phyloP scores from a whole-genome alignment of 768 basidiomycete genomes.

The Rhodosporidiobolus sp. region DNA sequence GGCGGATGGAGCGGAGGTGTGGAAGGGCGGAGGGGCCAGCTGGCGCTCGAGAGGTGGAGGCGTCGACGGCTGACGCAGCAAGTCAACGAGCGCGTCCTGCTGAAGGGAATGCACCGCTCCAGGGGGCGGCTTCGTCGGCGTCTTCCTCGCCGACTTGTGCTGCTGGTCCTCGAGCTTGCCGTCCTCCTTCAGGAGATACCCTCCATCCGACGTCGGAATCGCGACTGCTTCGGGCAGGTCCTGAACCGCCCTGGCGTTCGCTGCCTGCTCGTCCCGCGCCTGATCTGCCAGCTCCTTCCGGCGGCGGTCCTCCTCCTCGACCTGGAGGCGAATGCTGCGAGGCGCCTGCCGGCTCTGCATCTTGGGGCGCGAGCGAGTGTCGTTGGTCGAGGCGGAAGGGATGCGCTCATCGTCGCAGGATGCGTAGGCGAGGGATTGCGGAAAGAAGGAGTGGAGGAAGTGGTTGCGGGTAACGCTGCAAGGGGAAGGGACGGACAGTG shows the following conservation, averaged over 20 bases:
- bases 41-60: slow-evolving; percentile 15
- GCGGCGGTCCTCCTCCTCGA: slow-evolving; percentile 29
- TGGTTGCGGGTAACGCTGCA: slow-evolving; percentile 70
- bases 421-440: slow-evolving; percentile 53
- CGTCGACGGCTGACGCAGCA: slow-evolving; percentile 30
- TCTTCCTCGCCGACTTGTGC: slow-evolving; percentile 28
- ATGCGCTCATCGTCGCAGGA: slow-evolving; percentile 32
- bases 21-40: slow-evolving; percentile 10
- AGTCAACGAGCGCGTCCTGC: slow-evolving; percentile 21
- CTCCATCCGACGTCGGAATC: not conserved
- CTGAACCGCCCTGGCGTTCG: not conserved
- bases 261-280: not conserved
- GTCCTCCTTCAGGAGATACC: not conserved
- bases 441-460: slow-evolving; percentile 75
- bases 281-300: slow-evolving; percentile 16
- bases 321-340: slow-evolving; percentile 36
- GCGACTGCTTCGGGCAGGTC: not conserved
- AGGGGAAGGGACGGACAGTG: too few relatives aligned
- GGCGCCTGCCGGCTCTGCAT: slow-evolving; percentile 43
- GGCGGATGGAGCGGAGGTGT: slow-evolving; percentile 16
- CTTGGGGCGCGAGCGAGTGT: slow-evolving; percentile 1
- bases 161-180: not conserved
- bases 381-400: not conserved
- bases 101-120: slow-evolving; percentile 6
- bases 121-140: not conserved